Conservation (phyloP, 192 early-diverging fungal species). For the Gaertneriomyces semiglobifer region DNA sequence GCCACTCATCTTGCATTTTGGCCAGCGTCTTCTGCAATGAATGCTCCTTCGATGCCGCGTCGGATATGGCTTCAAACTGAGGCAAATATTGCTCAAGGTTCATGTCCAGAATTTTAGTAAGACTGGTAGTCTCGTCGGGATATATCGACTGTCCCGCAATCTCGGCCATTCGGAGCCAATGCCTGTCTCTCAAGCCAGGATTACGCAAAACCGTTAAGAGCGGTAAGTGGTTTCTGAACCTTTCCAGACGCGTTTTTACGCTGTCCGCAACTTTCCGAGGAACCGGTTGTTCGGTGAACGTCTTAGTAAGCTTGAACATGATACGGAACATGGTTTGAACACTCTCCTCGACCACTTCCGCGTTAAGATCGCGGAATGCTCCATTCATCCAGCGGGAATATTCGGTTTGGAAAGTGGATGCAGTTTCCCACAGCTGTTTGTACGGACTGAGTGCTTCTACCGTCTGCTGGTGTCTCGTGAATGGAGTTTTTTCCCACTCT, state of each 20-base stretch:
- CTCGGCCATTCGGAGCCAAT: conserved; percentile 53
- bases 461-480: conserved; percentile 51
- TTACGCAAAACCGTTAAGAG: conserved; percentile 54
- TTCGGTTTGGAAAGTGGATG: conserved; percentile 51
- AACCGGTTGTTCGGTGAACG: conserved; percentile 50
- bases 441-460: conserved; percentile 54
- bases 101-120: conserved; percentile 52
- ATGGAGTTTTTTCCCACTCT: conserved; percentile 58
- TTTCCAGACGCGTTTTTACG: conserved; percentile 59
- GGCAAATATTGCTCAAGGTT: conserved; percentile 46
- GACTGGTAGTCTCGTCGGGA: conserved; percentile 50
- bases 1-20: conserved; percentile 61
- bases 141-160: conserved; percentile 55
- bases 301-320: conserved; percentile 57
- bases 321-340: conserved; percentile 48
- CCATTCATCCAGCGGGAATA: conserved; percentile 58
- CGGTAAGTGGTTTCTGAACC: conserved; percentile 54
- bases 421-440: conserved; percentile 60
- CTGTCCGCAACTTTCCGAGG: conserved; percentile 60
- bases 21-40: conserved; percentile 55
- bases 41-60: conserved; percentile 57
- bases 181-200: conserved; percentile 53
- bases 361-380: conserved; percentile 50
- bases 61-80: conserved; percentile 57
- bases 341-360: conserved; percentile 52